Percentiles rank a stretch among this genome's conserved stretches.
phyloP scores from a whole-genome alignment of 371 early-diverging fungal species.

The Rhizomucor miehei region DNA sequence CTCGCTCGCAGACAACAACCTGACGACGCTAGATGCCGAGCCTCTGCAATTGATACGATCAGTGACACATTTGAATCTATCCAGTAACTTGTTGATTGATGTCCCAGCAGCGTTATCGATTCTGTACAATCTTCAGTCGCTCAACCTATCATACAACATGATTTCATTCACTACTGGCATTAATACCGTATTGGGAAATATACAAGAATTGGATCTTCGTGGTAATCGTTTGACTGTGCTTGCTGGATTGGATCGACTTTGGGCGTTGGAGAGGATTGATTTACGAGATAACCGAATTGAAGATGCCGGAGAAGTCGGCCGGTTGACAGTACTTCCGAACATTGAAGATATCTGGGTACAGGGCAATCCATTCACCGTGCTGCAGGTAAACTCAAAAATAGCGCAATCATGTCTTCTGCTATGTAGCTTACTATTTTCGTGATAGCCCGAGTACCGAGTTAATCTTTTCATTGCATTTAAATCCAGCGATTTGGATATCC shows the following conservation, averaged over 20 bases:
- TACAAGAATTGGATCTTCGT: slow-evolving; percentile 59
- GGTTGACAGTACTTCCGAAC: slow-evolving; percentile 56
- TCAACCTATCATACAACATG: slow-evolving; percentile 67
- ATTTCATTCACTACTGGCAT: slow-evolving; percentile 60
- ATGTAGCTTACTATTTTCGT: background rate
- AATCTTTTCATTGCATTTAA: slow-evolving; percentile 53
- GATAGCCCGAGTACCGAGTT: slow-evolving; percentile 54
- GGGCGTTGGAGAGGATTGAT: slow-evolving; percentile 70
- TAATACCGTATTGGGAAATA: slow-evolving; percentile 64
- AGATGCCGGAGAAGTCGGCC: slow-evolving; percentile 56
- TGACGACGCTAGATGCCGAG: slow-evolving; percentile 47
- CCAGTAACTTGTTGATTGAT: slow-evolving; percentile 60
- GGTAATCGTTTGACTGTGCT: slow-evolving; percentile 66
- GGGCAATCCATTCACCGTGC: slow-evolving; percentile 58
- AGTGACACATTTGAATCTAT: slow-evolving; percentile 60
- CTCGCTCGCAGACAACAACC: slow-evolving; percentile 56
- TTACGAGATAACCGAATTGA: slow-evolving; percentile 64
- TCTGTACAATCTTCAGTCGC: slow-evolving; percentile 56
- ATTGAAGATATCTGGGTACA: slow-evolving; percentile 58
- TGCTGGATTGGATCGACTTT: slow-evolving; percentile 65
- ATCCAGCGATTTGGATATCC: slow-evolving; percentile 41
- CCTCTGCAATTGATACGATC: slow-evolving; percentile 43
- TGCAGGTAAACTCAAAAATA: slow-evolving; percentile 39
- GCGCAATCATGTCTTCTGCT: slow-evolving; percentile 1
- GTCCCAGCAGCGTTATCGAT: slow-evolving; percentile 56